phyloP scores from a whole-genome alignment of 331 rosid genomes.

The Quercus lobata region DNA sequence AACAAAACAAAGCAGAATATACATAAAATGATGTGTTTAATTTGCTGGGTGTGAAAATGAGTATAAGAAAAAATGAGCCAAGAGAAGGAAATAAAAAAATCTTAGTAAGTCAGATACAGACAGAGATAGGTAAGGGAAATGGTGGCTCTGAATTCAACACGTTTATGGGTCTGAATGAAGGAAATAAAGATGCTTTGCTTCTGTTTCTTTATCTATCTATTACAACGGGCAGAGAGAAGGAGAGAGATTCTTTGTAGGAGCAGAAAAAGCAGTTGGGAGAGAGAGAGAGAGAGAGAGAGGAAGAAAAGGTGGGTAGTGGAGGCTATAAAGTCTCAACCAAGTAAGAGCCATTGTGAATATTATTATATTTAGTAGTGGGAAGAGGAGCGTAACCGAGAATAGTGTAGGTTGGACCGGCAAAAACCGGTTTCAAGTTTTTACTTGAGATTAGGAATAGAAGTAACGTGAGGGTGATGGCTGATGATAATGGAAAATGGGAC shows the following conservation, averaged over 20 bases:
- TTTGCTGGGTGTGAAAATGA: slow-evolving; percentile 1
- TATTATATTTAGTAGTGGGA: no score
- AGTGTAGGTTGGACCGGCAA: slow-evolving; percentile 9
- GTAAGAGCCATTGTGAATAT: no score
- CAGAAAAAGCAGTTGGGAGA: neutral
- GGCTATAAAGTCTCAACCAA: no score
- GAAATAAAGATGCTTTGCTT: neutral
- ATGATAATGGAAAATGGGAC: neutral
- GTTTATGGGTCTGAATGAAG: neutral
- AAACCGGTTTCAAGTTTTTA: slow-evolving; percentile 4
- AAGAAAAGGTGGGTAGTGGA: no score
- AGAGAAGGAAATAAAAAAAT: neutral
- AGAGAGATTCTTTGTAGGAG: neutral
- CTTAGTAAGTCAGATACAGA: neutral
- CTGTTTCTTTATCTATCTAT: neutral
- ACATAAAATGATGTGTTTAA: neutral
- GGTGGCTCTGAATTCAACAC: slow-evolving; percentile 5
- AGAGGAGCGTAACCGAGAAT: neutral
- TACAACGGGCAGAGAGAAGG: neutral
- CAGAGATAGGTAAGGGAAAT: neutral
- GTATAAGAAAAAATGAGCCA: neutral
- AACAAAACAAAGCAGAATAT: neutral
- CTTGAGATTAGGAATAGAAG: neutral
- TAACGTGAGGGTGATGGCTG: neutral
- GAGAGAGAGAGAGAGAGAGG: neutral